Percentiles rank a stretch among this genome's conserved stretches.
Evolutionary conservation across 2,329 filamentous ascomycete species (phyloP).

Genomic region (Scedosporium boydii): DNA sequence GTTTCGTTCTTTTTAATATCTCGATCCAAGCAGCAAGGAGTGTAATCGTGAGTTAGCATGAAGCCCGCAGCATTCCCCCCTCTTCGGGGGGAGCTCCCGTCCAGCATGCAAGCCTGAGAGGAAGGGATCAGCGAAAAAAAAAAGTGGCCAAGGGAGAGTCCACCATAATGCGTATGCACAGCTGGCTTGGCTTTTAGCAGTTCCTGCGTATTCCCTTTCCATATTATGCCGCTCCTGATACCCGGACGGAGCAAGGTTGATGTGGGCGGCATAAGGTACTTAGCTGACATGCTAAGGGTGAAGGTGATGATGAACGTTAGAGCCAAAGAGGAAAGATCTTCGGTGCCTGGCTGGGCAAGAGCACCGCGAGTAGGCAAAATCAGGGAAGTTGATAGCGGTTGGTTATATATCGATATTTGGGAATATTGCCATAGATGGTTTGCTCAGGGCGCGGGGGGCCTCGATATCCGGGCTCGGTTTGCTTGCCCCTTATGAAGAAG

Average conservation of each 20-base stretch:
- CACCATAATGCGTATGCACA: neutral
- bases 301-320: neutral
- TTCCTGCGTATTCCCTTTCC: neutral
- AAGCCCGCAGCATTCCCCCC: neutral
- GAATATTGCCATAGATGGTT: neutral
- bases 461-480: neutral
- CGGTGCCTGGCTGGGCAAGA: neutral
- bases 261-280: neutral
- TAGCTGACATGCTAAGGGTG: neutral
- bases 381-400: neutral
- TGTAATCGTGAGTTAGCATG: neutral
- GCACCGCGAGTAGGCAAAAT: neutral
- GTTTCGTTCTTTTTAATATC: neutral
- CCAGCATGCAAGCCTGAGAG: neutral
- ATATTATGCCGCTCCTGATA: neutral
- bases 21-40: neutral
- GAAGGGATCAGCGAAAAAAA: neutral
- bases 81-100: neutral
- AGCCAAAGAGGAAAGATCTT: neutral
- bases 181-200: neutral
- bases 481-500: neutral
- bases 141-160: neutral
- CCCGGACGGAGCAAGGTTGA: neutral
- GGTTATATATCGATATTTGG: neutral
- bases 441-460: neutral